Percentiles rank a stretch among this genome's conserved stretches.
Evolutionary conservation across 805 yeast species (phyloP).

Genomic region (Lipomyces japonicus): DNA sequence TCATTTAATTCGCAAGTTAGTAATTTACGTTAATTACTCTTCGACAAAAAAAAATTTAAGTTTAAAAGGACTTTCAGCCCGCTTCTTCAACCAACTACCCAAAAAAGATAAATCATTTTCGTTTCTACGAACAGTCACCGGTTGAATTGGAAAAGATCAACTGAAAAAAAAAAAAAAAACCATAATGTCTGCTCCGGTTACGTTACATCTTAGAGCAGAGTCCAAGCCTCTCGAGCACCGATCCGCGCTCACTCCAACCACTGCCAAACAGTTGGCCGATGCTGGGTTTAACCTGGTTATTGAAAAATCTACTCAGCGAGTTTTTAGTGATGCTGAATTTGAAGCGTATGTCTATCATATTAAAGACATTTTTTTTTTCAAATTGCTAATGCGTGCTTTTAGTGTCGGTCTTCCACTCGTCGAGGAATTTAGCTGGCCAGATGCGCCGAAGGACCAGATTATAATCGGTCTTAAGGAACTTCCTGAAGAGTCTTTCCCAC

Average conservation of each 20-base stretch:
- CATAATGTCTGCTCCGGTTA: no score
- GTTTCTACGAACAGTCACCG: no score
- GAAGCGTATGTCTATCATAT: constrained; percentile 34
- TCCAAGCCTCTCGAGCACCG: constrained; percentile 96
- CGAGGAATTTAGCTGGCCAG: constrained; percentile 89
- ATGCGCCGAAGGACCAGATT: constrained; percentile 85
- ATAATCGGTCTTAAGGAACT: constrained; percentile 92
- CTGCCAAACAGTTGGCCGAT: constrained; percentile 74
- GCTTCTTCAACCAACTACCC: no score
- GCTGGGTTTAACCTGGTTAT: constrained; percentile 88
- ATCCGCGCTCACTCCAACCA: constrained; percentile 92
- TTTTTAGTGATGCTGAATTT: constrained; percentile 74
- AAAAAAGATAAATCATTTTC: no score
- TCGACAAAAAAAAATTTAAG: no score
- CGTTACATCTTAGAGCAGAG: constrained; percentile 90
- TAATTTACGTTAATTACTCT: no score
- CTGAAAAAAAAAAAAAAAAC: no score
- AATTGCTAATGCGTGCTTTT: background rate
- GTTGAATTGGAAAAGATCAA: no score
- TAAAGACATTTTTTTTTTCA: background rate
- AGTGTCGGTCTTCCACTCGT: constrained; percentile 82
- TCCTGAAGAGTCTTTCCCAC: constrained; percentile 87
- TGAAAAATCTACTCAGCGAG: constrained; percentile 81
- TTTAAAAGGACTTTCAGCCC: no score
- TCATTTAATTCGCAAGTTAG: no score